Percentiles rank a stretch among this genome's conserved stretches.
Evolutionary conservation across 2,329 filamentous ascomycete species (phyloP).

Genomic region (Hymenoscyphus occultus): DNA sequence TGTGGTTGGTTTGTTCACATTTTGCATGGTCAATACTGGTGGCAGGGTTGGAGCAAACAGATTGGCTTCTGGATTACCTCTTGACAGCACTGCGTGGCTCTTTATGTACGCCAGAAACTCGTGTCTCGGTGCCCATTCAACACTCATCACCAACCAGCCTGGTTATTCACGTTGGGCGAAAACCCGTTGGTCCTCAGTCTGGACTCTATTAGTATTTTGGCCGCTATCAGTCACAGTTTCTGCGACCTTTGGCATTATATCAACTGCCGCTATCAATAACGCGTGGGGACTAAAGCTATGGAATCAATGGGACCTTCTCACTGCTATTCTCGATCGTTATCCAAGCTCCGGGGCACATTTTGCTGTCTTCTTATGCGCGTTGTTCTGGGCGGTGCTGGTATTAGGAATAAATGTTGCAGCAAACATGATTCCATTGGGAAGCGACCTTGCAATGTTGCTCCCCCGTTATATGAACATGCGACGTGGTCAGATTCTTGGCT

Average conservation of each 20-base stretch:
- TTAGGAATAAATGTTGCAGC: slow-evolving; percentile 17
- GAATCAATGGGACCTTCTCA: slow-evolving; percentile 19
- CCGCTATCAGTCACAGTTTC: slow-evolving; percentile 42
- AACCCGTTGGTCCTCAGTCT: slow-evolving; percentile 38
- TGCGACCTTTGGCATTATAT: slow-evolving; percentile 42
- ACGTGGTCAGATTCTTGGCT: slow-evolving; percentile 17
- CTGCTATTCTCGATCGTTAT: slow-evolving; percentile 14
- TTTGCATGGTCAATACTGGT: slow-evolving; percentile 38
- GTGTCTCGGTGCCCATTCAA: slow-evolving; percentile 27
- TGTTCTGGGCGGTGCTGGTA: slow-evolving; percentile 5
- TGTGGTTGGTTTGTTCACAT: slow-evolving; percentile 38
- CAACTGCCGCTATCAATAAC: slow-evolving; percentile 42
- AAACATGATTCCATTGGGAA: slow-evolving; percentile 21
- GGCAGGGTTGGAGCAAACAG: slow-evolving; percentile 32
- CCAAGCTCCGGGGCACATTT: slow-evolving; percentile 2
- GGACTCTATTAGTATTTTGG: slow-evolving; percentile 40
- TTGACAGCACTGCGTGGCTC: slow-evolving; percentile 28
- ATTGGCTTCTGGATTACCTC: slow-evolving; percentile 4
- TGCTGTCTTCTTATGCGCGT: slow-evolving; percentile 15
- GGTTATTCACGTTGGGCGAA: slow-evolving; percentile 42
- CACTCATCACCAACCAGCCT: slow-evolving; percentile 39
- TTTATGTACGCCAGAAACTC: slow-evolving; percentile 37
- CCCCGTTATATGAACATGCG: slow-evolving; percentile 21
- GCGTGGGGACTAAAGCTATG: slow-evolving; percentile 36
- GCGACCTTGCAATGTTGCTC: slow-evolving; percentile 14